Conservation (phyloP, 2,329 filamentous ascomycete species). For the Xylaria sp. region DNA sequence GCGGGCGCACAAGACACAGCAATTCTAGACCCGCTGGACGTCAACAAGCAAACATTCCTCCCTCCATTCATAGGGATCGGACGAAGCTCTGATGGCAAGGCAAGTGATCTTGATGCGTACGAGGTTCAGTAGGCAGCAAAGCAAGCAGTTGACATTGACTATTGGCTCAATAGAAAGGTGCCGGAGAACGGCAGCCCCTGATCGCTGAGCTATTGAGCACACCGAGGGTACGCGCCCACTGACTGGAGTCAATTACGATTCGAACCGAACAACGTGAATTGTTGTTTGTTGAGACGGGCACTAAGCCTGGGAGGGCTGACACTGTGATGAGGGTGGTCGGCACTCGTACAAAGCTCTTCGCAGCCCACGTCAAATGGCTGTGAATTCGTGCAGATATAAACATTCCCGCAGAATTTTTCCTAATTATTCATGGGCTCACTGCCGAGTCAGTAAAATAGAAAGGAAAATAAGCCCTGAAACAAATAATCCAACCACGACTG, state of each 20-base stretch:
- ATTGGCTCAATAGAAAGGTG: too few species aligned
- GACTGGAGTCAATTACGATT: too few species aligned
- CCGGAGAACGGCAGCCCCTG: too few species aligned
- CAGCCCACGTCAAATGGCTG: not conserved
- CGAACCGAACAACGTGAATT: too few species aligned
- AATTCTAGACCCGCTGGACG: slow-evolving; percentile 54
- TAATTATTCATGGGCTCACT: not conserved
- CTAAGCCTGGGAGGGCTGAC: not conserved
- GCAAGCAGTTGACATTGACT: too few species aligned
- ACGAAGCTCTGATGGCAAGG: not conserved
- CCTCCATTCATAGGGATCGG: not conserved
- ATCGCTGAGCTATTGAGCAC: too few species aligned
- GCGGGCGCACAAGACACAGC: slow-evolving; percentile 62
- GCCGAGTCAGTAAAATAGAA: not conserved
- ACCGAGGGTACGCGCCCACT: too few species aligned
- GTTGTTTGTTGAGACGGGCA: too few species aligned
- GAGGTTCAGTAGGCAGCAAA: too few species aligned
- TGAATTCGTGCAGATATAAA: not conserved
- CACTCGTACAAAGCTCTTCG: not conserved
- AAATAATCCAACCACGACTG: too few species aligned
- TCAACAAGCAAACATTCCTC: not conserved
- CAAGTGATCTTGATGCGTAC: not conserved
- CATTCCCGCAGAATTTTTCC: not conserved
- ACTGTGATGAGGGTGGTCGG: not conserved
- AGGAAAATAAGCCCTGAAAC: not conserved